These are phyloP conservation scores for Trichoderma gamsii DNA, from an alignment of 495 filamentous ascomycete species.

Conservation along the genomic window DNA sequence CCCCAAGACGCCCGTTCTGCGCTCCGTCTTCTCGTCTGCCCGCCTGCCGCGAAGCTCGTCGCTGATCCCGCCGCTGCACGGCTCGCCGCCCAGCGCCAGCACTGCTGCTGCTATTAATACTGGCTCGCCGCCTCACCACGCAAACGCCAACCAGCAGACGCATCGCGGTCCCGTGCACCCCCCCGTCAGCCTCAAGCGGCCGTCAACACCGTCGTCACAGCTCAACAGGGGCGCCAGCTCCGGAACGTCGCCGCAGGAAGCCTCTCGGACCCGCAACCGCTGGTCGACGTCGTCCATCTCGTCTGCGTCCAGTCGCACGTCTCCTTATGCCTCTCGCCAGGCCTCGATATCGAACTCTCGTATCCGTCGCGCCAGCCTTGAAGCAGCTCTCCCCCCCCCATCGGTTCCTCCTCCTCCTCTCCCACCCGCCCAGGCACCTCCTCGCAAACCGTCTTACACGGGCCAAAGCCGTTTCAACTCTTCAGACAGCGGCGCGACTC, in stretches of 20 bases:
- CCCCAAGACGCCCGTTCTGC: slow-evolving; percentile 1
- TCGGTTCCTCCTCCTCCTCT: slow-evolving; percentile 19
- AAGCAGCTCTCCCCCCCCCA: slow-evolving; percentile 26
- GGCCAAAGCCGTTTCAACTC: background rate
- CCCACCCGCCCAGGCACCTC: slow-evolving; percentile 9
- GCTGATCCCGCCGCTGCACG: slow-evolving; percentile 29
- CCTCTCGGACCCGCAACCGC: slow-evolving; percentile 67
- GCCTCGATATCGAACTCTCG: background rate
- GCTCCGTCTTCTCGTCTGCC: slow-evolving; percentile 21
- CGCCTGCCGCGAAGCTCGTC: slow-evolving; percentile 32
- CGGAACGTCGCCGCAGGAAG: slow-evolving; percentile 40
- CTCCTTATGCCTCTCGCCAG: slow-evolving; percentile 22
- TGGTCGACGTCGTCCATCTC: slow-evolving; percentile 76
- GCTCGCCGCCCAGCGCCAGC: slow-evolving; percentile 19
- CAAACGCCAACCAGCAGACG: slow-evolving; percentile 18
- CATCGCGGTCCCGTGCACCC: slow-evolving; percentile 24
- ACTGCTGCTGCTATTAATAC: slow-evolving; percentile 24
- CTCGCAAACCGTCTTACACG: slow-evolving; percentile 4
- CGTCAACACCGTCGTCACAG: slow-evolving; percentile 31
- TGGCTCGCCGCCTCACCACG: slow-evolving; percentile 25
- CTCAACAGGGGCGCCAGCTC: slow-evolving; percentile 41
- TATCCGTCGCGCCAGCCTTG: slow-evolving; percentile 49
- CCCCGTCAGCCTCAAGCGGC: slow-evolving; percentile 23
- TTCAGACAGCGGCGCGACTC: background rate
- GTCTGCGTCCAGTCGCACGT: slow-evolving; percentile 44